Base-by-base conservation (phyloP, 2,329 filamentous ascomycete genomes). In the Byssothecium circinans region DNA sequence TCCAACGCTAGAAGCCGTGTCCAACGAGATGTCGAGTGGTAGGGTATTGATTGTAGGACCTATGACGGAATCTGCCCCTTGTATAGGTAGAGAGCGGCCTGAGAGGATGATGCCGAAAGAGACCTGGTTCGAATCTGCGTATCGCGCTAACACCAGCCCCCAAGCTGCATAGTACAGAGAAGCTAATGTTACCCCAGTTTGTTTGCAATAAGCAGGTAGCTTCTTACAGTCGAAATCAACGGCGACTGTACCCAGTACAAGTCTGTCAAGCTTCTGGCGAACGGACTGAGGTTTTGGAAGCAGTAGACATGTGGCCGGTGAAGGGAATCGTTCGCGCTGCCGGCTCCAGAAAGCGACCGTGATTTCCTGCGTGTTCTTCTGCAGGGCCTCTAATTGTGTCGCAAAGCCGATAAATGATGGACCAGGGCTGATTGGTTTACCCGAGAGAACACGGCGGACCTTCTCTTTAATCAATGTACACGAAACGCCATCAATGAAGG, bases 31-130 rank as follows among this genome's bases (percentile, higher is more conserved):
- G 14, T 40, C 38, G n/a, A 60, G 35, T 7, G 57, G 57, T 14
- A 57, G 39, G 3, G 47, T 56, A 25, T 72, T 70, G 32, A 74
- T 58, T 12, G 70, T 27, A 1, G 72, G 69, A 0, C 73, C 74
- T 5, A 73, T 55, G 1, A 62, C 58, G 8, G 61, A 53, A 5
- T 58, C 47, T 1, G 60, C 53, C 4, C 64, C 65, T 2, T 43
- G 12, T 1, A 75, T 29, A 1, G 68, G 67, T 3, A 73, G 45
- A 23, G 55, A 65, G 6, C 74, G 64, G 8, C 72, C 71, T 0
- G 64, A 66, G 2, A 75, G 41, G 1, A 70, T 65, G 7, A 55
- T 49, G 1, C 73, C 74, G 48, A 74, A 69, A 2, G 57, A 53
- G 7, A 75, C 58, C 14, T 53, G 44, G 25, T 69, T 55, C 0